Conservation (phyloP, 805 yeast species). For the Debaryomyces maramus region DNA sequence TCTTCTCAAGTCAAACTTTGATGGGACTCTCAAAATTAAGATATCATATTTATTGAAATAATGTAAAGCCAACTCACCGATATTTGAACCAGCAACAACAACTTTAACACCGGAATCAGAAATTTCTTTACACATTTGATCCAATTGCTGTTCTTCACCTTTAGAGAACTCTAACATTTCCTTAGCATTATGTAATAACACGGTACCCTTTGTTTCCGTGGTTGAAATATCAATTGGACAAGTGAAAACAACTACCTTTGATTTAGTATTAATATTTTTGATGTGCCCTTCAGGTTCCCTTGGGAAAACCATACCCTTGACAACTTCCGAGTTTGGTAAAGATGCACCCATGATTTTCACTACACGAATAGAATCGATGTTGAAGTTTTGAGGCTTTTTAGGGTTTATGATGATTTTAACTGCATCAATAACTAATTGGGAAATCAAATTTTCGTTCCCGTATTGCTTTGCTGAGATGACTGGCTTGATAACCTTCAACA, state of each 20-base stretch:
- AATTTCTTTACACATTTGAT: conserved; percentile 78
- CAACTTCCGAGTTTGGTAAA: conserved; percentile 68
- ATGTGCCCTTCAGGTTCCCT: conserved; percentile 94
- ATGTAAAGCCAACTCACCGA: conserved; percentile 92
- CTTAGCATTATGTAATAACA: conserved; percentile 89
- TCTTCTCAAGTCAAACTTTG: conserved; percentile 92
- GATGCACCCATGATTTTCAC: conserved; percentile 96
- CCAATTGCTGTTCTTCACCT: conserved; percentile 95
- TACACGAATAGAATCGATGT: conserved; percentile 91
- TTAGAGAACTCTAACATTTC: conserved; percentile 95
- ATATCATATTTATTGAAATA: conserved; percentile 85
- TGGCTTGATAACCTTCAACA: conserved; percentile 74
- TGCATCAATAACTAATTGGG: conserved; percentile 81
- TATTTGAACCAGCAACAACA: conserved; percentile 89
- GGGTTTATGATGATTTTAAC: conserved; percentile 73
- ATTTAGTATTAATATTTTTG: conserved; percentile 56
- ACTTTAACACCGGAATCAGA: conserved; percentile 83
- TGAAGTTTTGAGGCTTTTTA: conserved; percentile 63
- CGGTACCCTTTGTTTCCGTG: conserved; percentile 99
- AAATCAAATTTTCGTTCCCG: conserved; percentile 78
- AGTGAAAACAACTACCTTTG: conserved; percentile 90
- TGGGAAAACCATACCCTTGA: conserved; percentile 98
- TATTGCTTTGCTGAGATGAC: conserved; percentile 93
- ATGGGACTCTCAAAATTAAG: conserved; percentile 83
- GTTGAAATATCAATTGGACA: conserved; percentile 93